Base-by-base conservation (phyloP, 768 basidiomycete genomes). In the Suillus americanus region DNA sequence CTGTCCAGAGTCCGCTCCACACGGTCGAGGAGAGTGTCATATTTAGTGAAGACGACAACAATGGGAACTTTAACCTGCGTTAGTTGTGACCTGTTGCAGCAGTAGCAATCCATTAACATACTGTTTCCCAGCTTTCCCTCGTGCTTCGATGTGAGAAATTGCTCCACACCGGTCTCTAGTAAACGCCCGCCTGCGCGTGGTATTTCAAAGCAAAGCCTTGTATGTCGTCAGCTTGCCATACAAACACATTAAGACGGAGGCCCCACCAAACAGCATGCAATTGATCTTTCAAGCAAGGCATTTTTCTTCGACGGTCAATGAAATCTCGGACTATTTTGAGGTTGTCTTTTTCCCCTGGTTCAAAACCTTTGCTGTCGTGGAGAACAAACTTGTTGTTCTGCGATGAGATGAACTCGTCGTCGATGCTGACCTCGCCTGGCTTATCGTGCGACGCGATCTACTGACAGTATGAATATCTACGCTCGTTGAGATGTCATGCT, bases 351-450 rank as follows among this genome's bases (percentile, higher is more conserved):
- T 48, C 50, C 12, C 69, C 68, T 13, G 66, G 54, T 63, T 69
- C 68, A 25, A 69, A 69, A 9, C 68, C 68, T 60, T 51, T 37
- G 40, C 68, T 69, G 28, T 69, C 68, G 37, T 69, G 68, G 3
- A 69, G 65, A 40, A 69, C 43, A 51, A 69, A 55, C 30, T 41
- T 54, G 5, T 33, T 6, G 33, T 69, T 69, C 38, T 66, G 37
- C 23, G 16, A 35, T 16, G 69, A 67, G 40, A 43, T 57, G 38
- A 69, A 35, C 40, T 67, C 69, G 1, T 35, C 37, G n/a, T 69
- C 59, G 33, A 69, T 69, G 38, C 35, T 38, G 38, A 64, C 65
- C 40, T 28, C 28, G 28, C 50, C 50, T 18, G 50, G 50, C 50
- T 1, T 28, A 9, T 28, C 2, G 9, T 51, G 50, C 2, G 50